Evolutionary conservation across 208 protist genomes (phyloP).

Genomic region (Leishmania tarentolae): DNA sequence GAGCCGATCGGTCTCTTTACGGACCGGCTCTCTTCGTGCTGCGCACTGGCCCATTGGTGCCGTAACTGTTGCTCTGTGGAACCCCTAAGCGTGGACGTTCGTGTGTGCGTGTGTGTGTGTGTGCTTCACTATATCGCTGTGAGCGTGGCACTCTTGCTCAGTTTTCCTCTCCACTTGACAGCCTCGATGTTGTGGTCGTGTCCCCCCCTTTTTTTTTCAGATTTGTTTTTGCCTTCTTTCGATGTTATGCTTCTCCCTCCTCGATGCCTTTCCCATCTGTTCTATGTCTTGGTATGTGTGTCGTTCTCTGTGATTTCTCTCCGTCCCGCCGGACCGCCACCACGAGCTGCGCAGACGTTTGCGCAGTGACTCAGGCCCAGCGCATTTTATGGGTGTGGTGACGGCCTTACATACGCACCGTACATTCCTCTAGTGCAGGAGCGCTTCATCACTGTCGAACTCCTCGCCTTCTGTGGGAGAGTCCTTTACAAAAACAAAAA

Average conservation of each 20-base stretch:
- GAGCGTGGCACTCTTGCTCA: neutral
- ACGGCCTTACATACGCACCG: neutral
- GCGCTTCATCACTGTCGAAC: neutral
- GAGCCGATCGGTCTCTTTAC: neutral
- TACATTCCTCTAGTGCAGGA: neutral
- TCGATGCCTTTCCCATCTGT: neutral
- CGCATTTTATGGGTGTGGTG: neutral
- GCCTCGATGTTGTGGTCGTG: neutral
- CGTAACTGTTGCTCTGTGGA: neutral
- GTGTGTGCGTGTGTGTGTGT: neutral
- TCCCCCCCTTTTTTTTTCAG: neutral
- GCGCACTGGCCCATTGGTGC: neutral
- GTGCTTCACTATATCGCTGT: neutral
- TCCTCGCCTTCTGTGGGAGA: neutral
- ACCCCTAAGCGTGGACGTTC: neutral
- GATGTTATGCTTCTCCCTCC: conserved; percentile 8
- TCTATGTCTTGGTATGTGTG: conserved; percentile 3
- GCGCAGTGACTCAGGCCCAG: neutral
- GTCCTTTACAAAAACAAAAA: neutral
- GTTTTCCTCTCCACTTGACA: neutral
- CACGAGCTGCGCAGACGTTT: neutral
- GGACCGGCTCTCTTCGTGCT: neutral
- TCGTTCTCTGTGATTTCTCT: neutral
- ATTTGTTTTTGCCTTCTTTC: neutral
- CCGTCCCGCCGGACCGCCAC: neutral